Evolutionary conservation across 2,329 filamentous ascomycete species (phyloP), one percentile per base, ranked within the genome.

Genomic region (Claviceps monticola): DNA sequence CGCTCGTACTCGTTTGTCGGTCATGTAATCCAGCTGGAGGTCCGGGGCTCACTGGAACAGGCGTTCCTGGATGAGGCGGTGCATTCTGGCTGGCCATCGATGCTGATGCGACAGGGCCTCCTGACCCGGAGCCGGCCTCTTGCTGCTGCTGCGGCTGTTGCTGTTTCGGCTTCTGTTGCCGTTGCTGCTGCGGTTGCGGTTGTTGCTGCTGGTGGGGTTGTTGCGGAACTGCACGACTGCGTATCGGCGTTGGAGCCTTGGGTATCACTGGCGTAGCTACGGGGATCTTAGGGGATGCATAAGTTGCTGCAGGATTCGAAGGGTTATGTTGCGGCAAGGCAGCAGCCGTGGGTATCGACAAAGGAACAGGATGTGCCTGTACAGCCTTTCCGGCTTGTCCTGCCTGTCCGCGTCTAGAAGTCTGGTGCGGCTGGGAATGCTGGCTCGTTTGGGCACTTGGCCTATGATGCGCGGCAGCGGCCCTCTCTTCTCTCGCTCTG

Each of bases 211-310:
- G 44, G 8, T 29, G 29, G 4, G 29, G 29, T 34, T 94, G 88
- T 56, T 94, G 88, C 8, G 88, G 93, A 46, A 80, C 70, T 55
- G 90, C 86, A 51, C 88, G 82, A 39, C 82, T 78, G 56, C 86
- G 84, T 57, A 82, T 84, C 8, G 89, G 87, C 13, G 87, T 90
- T 5, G 88, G 82, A 19, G 83, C 83, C 65, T 95, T 95, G 13
- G 89, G 83, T 46, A 95, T 70, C 26, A 82, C 83, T 7, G 93
- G 91, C 37, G 87, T 93, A 9, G 86, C 85, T 55, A 88, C 75
- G 29, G 84, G 72, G 49, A 91, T 78, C 63, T 88, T 87, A 7
- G 91, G 91, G 16, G 91, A 96, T 47, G 82, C 80, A 56, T 84
- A 76, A 54, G 71, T 75, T 36, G 71, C 75, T 36, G 78, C 72